A percentile compares a stretch with the other conserved stretches of the same genome.
phyloP scores from a whole-genome alignment of 305 asterid species.

The Plantago lanceolata region DNA sequence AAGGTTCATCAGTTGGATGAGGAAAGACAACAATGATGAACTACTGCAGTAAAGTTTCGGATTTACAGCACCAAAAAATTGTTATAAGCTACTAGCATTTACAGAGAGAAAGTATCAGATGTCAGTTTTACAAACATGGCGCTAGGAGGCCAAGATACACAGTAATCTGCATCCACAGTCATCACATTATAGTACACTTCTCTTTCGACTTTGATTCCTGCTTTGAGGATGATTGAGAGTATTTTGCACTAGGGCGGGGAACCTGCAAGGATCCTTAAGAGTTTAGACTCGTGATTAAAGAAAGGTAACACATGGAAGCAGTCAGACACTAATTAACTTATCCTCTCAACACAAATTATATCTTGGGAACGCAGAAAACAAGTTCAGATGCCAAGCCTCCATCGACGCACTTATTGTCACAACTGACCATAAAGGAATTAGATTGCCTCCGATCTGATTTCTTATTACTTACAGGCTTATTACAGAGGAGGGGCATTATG shows the following conservation, averaged over 20 bases:
- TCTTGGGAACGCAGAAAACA: not conserved
- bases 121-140: not conserved
- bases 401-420: not conserved
- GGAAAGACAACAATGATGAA: too few relatives aligned
- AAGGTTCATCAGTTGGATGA: not conserved
- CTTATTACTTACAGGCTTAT: not conserved
- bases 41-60: not conserved
- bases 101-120: conserved; percentile 1
- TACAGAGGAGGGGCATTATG: not conserved
- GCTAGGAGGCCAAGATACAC: not conserved
- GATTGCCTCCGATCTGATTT: not conserved
- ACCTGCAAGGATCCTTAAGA: not conserved
- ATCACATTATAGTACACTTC: conserved; percentile 13
- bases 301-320: not conserved
- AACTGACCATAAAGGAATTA: not conserved
- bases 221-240: not conserved
- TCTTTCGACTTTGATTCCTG: conserved; percentile 10
- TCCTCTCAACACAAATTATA: not conserved
- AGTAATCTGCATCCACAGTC: not conserved
- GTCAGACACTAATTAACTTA: not conserved
- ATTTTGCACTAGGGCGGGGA: conserved; percentile 2
- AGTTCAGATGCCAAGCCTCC: not conserved
- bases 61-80: not conserved
- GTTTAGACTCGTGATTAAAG: conserved; percentile 2
- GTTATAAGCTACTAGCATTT: not conserved